phyloP scores from a whole-genome alignment of 108 stramenopile species.

The Aurantiochytrium sp. region DNA sequence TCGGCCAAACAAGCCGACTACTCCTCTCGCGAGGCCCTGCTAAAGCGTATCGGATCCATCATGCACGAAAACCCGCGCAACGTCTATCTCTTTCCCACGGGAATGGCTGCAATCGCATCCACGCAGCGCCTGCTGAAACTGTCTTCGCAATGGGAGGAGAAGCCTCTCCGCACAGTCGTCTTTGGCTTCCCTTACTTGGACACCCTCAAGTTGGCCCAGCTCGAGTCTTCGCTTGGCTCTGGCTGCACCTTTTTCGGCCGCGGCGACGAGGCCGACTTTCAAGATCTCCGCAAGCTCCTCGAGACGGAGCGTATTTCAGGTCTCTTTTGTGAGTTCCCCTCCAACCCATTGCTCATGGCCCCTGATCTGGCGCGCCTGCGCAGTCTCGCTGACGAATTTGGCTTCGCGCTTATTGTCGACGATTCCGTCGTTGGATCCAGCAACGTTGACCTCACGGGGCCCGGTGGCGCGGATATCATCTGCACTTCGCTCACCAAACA shows the following conservation, averaged over 20 bases:
- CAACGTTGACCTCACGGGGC: neutral
- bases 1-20: neutral
- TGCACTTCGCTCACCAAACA: slow-evolving; percentile 16
- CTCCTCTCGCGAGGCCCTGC: neutral
- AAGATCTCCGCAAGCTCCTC: neutral
- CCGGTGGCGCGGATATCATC: slow-evolving; percentile 9
- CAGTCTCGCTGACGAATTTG: neutral
- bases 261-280: slow-evolving; percentile 11
- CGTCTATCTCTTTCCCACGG: neutral
- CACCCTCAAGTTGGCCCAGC: slow-evolving; percentile 15
- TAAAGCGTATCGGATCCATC: neutral
- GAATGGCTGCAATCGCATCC: neutral
- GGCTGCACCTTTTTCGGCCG: neutral
- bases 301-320: neutral
- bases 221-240: neutral
- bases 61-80: neutral
- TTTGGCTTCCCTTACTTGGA: slow-evolving; percentile 10
- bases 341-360: neutral
- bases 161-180: slow-evolving; percentile 3
- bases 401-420: neutral
- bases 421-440: neutral
- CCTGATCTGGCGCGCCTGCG: neutral
- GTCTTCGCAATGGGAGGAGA: slow-evolving; percentile 9
- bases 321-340: neutral
- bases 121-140: slow-evolving; percentile 16